phyloP scores from a whole-genome alignment of 441 rosid genomes.

The Pelargonium cotyledonis region DNA sequence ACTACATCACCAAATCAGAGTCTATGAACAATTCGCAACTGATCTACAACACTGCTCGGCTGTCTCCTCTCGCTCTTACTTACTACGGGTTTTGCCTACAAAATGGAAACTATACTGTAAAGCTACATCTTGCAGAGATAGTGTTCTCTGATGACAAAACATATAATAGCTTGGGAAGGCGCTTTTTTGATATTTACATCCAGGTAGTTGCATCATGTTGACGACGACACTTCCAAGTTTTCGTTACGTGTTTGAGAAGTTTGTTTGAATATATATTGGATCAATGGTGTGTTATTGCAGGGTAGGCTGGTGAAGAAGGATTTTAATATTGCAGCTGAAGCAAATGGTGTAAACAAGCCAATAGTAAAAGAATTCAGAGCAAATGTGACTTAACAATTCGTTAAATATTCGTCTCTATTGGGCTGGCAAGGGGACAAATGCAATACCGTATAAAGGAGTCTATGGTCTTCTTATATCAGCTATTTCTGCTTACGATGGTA shows the following conservation, averaged over 20 bases:
- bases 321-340: constrained; percentile 41
- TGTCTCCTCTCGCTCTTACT: constrained; percentile 46
- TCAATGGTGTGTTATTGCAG: constrained; percentile 14
- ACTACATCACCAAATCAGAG: constrained; percentile 21
- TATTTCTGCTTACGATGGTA: constrained; percentile 46
- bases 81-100: constrained; percentile 46
- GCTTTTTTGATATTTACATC: constrained; percentile 47
- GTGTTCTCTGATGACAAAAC: constrained; percentile 25
- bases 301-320: constrained; percentile 30
- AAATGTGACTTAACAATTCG: constrained; percentile 17
- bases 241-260: too few species aligned
- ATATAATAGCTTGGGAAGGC: constrained; percentile 40
- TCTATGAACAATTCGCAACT: constrained; percentile 24
- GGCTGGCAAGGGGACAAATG: constrained; percentile 35
- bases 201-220: constrained; percentile 40
- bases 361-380: constrained; percentile 27
- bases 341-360: constrained; percentile 32
- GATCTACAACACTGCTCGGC: constrained; percentile 39
- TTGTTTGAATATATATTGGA: not conserved
- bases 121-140: constrained; percentile 61
- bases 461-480: constrained; percentile 61
- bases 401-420: constrained; percentile 34
- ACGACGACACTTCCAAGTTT: not conserved
- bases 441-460: constrained; percentile 36
- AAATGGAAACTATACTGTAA: constrained; percentile 41